Base-by-base conservation (phyloP, 306 rosid species). In the Lotus japonicus region DNA sequence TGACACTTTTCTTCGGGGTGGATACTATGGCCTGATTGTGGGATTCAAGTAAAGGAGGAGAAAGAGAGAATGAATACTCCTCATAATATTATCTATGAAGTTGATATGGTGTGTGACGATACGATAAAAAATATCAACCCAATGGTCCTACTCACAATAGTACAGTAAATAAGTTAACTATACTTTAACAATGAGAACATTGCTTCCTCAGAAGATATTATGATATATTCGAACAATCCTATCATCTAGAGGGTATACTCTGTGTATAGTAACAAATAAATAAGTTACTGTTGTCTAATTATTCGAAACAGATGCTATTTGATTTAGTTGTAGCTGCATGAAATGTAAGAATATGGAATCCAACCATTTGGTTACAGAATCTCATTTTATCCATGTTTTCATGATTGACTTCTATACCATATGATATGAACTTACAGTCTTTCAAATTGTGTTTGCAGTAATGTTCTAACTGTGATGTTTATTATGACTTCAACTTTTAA, bases 271-370 rank as follows among this genome's bases (percentile, higher is more conserved):
- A n/a, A n/a, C n/a, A n/a, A n/a, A n/a, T n/a, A 66, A 13, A 33
- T 48, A 41, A 62, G 46, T 31, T 16, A 31, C 9, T 8, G n/a
- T 39, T 11, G 14, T 41, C 33, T 45, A 15, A 7, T 48, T 26
- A 39, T 16, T 5, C 44, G 57, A 46, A 50, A 18, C 56, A 21
- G 42, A 0, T 70, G n/a, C 43, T 38, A 58, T 48, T 80, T 43
- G 23, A 43, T 66, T 49, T 71, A 54, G 58, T 54, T 50, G 62
- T n/a, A 13, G 38, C 74, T 73, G 79, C 73, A 17, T 65, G 64
- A 54, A 68, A 49, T 43, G 19, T 41, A 35, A 73, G 50, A 63
- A 14, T 51, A 6, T 59, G 42, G 11, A 52, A 10, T 67, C 33
- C 45, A 43, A 18, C 42, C 19, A 51, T 72, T 17, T 10, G 10